These are phyloP conservation scores for Diaporthe ilicicola DNA, from an alignment of 2,329 filamentous ascomycete species.

Conservation along the genomic window DNA sequence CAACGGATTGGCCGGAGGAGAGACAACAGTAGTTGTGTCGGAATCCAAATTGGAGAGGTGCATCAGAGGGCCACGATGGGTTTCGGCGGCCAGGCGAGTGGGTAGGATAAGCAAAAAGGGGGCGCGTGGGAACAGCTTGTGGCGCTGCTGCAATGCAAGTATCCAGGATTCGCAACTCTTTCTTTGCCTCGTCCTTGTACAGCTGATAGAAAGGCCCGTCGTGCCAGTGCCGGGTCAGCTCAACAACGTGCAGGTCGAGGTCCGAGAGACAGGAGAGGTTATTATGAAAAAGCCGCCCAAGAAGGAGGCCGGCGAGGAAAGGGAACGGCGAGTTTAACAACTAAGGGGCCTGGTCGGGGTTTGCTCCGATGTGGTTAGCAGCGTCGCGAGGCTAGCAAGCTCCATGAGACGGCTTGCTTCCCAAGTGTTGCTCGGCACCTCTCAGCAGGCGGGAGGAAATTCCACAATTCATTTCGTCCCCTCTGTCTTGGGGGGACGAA, in stretches of 20 bases:
- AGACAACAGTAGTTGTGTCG: background rate
- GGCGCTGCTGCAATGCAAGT: constrained; percentile 3
- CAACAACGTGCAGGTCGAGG: background rate
- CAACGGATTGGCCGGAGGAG: background rate
- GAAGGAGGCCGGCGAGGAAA: background rate
- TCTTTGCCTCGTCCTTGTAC: background rate
- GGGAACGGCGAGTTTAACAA: constrained; percentile 9
- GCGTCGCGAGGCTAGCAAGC: constrained; percentile 5
- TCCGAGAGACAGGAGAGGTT: background rate
- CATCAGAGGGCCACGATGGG: background rate
- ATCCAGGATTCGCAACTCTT: background rate
- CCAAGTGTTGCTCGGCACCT: constrained; percentile 4
- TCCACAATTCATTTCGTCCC: constrained; percentile 20
- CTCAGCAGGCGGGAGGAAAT: background rate
- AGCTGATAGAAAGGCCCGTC: background rate
- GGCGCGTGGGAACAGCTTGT: background rate
- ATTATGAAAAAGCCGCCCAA: background rate
- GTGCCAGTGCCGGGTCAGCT: background rate
- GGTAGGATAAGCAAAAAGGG: background rate
- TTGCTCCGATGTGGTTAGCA: constrained; percentile 27
- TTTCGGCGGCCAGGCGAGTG: background rate
- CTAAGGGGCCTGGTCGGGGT: background rate
- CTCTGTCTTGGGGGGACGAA: background rate
- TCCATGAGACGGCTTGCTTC: constrained; percentile 16
- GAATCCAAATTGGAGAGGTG: background rate